Base-by-base conservation (phyloP, 148 eudicot genomes). In the Pouteria glomerata region DNA sequence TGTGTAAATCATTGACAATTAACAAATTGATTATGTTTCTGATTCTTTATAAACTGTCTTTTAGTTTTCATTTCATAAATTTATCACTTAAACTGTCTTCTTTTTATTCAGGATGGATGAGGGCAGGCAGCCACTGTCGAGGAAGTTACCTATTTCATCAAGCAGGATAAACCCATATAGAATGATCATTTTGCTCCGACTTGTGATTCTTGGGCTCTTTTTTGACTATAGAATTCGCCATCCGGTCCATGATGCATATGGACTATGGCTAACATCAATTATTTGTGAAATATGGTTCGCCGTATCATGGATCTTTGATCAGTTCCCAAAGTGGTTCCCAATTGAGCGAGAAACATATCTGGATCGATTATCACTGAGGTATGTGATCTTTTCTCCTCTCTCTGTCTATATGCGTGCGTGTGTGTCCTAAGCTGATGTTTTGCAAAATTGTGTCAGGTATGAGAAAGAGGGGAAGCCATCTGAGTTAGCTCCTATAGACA, bases 241-340 rank as follows among this genome's bases (percentile, higher is more conserved):
- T 33, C 99, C 99, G 7, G 99, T 96, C 62, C 76, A 84, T 41
- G 94, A 92, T 85, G 99, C 99, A 3, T 92, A 75, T 77, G 96
- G 85, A 21, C 53, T 96, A 74, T 96, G 99, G 99, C 80, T 96
- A n/a, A 85, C 89, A 24, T 96, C 99, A 31, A 86, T 92, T 69
- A 80, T 96, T 74, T 96, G 99, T 78, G 99, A 96, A 76, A 88
- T 92, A 59, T 96, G 99, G 99, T 96, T 96, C 72, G 97, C 94
- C 35, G 83, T 83, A 23, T 92, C 99, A 14, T 96, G 99, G 99
- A 87, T 96, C 39, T 81, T 96, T 70, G 99, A 92, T 69, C 99
- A 96, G 83, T 92, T 96, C 65, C 99, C 97, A 0, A 96, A 96
- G 78, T 92, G 96, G 97, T 84, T 61, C 53, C 99, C 99, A 4